phyloP scores from a whole-genome alignment of 768 basidiomycete genomes.

The Sutorius australiensis region DNA sequence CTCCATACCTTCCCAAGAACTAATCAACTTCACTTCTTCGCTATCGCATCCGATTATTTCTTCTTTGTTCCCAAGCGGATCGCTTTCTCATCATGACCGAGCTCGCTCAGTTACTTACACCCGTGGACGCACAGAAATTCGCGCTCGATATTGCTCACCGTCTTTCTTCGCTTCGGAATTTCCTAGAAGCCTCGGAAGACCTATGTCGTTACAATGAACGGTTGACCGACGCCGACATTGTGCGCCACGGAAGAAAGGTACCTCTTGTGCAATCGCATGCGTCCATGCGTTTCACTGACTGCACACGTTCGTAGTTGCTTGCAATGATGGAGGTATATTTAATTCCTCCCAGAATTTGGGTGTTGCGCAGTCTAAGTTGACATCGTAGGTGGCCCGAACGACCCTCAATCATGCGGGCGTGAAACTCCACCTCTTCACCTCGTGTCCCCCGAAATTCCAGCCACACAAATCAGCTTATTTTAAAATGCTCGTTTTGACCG shows the following conservation, averaged over 20 bases:
- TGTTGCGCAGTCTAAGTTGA: neutral
- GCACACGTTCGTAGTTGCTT: slow-evolving; percentile 38
- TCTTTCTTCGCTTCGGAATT: slow-evolving; percentile 28
- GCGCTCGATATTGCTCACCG: slow-evolving; percentile 28
- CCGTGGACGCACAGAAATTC: slow-evolving; percentile 22
- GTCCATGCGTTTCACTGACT: slow-evolving; percentile 4
- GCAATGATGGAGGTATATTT: slow-evolving; percentile 48
- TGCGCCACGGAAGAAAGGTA: slow-evolving; percentile 28
- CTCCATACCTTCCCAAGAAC: slow-evolving; percentile 9
- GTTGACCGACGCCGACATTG: slow-evolving; percentile 20
- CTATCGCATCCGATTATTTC: slow-evolving; percentile 9
- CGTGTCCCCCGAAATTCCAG: slow-evolving; percentile 38
- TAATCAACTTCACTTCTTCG: neutral
- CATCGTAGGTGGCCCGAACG: slow-evolving; percentile 41
- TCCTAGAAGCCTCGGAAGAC: slow-evolving; percentile 28
- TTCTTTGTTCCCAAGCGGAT: slow-evolving; percentile 18
- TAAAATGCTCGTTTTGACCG: slow-evolving; percentile 41
- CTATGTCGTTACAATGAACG: slow-evolving; percentile 18
- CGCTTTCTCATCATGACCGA: slow-evolving; percentile 13
- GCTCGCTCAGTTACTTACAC: slow-evolving; percentile 9
- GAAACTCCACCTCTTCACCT: slow-evolving; percentile 43
- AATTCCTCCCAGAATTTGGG: slow-evolving; percentile 4
- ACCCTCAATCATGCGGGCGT: slow-evolving; percentile 44
- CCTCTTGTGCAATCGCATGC: neutral
- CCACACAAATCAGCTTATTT: slow-evolving; percentile 49